Evolutionary conservation across 768 basidiomycete species (phyloP), one percentile per base, ranked within the genome.

Genomic region (Auricularia heimuer): DNA sequence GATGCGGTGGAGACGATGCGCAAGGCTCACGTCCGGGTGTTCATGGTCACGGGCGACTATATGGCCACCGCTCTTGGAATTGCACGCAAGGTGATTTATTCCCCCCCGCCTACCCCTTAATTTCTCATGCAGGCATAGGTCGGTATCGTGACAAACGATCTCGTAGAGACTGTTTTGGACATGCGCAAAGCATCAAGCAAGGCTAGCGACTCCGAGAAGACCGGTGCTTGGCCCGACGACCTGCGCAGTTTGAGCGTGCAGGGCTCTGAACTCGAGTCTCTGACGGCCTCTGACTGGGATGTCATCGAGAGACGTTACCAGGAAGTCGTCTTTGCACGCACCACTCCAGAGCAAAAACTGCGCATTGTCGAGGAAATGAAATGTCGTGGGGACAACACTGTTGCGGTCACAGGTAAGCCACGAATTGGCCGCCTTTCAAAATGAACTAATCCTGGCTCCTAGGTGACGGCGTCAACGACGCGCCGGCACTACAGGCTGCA

Each of bases 381-480:
- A 63, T 69, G 72, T 3, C 74, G 82, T 1, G 80, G 78, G 3
- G 76, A 77, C 71, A 79, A 79, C 64, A 78, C 80, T 3, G 82
- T 84, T 8, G 83, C 82, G 1, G 83, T 76, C 70, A 78, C 76
- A 4, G 45, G 60, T 29, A 29, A 14, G 60, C 18, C 29, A 29
- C 29, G 29, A 29, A 29, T 29, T 29, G 29, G 29, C 29, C 1
- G 29, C 29, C 29, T 29, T 29, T 29, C 29, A 29, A 29, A 29
- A 29, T 29, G 60, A 61, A 56, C 29, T 36, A 14, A n/a, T 14
- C 35, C 56, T 60, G 56, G n/a, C 35, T 80, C 1, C 79, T 79
- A 0, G 85, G 85, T 2, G 85, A 86, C 67, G 85, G 85, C 51
- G 80, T 82, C 29, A 83, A 83, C 63, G 82, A 83, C 68, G 77